Evolutionary conservation across 1,139 yeast genomes (phyloP).

Genomic region (Candida glucosophila): DNA sequence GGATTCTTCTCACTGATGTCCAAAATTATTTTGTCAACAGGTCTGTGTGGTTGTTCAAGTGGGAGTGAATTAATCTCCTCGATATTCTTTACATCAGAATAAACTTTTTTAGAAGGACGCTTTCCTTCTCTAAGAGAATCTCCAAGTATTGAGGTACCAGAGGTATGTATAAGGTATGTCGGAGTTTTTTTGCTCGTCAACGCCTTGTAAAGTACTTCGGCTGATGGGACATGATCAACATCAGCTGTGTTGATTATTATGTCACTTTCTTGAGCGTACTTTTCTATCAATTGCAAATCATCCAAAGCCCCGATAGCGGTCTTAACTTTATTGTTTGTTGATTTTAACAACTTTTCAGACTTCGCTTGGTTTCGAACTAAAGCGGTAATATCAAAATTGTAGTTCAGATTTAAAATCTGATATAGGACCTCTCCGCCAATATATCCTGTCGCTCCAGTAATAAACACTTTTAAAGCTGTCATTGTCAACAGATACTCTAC

Average conservation of each 20-base stretch:
- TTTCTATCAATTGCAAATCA: slow-evolving; percentile 11
- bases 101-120: slow-evolving; percentile 14
- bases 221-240: slow-evolving; percentile 25
- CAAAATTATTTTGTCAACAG: slow-evolving; percentile 25
- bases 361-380: slow-evolving; percentile 19
- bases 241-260: slow-evolving; percentile 30
- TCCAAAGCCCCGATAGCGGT: slow-evolving; percentile 17
- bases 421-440: slow-evolving; percentile 24
- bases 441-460: slow-evolving; percentile 29
- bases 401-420: slow-evolving; percentile 11
- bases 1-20: slow-evolving; percentile 17
- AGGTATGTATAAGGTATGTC: slow-evolving; percentile 28
- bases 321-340: slow-evolving; percentile 11
- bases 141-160: slow-evolving; percentile 27
- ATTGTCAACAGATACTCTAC: neutral
- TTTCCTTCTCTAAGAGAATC: slow-evolving; percentile 16
- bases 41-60: slow-evolving; percentile 25
- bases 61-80: slow-evolving; percentile 22
- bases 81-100: slow-evolving; percentile 21
- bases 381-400: slow-evolving; percentile 13
- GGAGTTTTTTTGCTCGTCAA: slow-evolving; percentile 11
- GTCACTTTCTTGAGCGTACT: slow-evolving; percentile 15
- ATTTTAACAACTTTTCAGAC: slow-evolving; percentile 11
- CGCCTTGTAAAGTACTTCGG: slow-evolving; percentile 14
- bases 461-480: slow-evolving; percentile 8